A percentile compares a stretch with the other conserved stretches of the same genome.
phyloP scores from a whole-genome alignment of 306 rosid species.

The Prinsepia uniflora region DNA sequence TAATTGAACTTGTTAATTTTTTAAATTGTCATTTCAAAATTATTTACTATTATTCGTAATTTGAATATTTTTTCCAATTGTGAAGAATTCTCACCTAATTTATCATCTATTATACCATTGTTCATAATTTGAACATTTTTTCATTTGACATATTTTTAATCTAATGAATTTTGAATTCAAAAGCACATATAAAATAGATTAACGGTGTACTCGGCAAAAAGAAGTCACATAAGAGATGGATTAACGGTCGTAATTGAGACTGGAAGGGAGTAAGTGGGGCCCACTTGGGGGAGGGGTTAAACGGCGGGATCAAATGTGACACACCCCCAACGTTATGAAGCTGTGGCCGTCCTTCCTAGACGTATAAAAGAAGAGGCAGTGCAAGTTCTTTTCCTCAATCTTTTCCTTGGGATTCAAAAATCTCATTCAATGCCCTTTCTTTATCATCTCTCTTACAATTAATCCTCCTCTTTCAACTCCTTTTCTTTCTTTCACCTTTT shows the following conservation, averaged over 20 bases:
- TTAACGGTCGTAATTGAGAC: not conserved
- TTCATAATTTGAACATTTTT: too few relatives aligned
- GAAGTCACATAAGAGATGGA: not conserved
- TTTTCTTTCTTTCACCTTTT: not conserved
- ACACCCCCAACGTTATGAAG: not conserved
- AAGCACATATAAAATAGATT: too few relatives aligned
- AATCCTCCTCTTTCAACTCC: not conserved
- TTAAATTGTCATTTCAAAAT: too few relatives aligned
- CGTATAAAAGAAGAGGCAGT: slow-evolving; percentile 28
- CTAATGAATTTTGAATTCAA: too few relatives aligned
- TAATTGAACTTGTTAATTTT: too few relatives aligned
- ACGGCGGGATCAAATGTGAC: slow-evolving; percentile 12
- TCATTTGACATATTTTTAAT: too few relatives aligned
- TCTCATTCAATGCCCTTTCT: slow-evolving; percentile 38
- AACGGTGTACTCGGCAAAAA: too few relatives aligned
- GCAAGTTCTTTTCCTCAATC: not conserved
- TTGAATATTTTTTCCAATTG: too few relatives aligned
- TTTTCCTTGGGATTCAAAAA: slow-evolving; percentile 37
- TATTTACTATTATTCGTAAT: too few relatives aligned
- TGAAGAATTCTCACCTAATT: too few relatives aligned
- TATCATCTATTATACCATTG: too few relatives aligned
- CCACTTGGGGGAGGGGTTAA: slow-evolving; percentile 26
- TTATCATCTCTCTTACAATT: not conserved
- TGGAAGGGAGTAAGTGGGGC: not conserved
- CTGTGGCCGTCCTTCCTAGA: not conserved